Evolutionary conservation across 2,329 filamentous ascomycete species (phyloP).

Genomic region (Clathrospora elynae): DNA sequence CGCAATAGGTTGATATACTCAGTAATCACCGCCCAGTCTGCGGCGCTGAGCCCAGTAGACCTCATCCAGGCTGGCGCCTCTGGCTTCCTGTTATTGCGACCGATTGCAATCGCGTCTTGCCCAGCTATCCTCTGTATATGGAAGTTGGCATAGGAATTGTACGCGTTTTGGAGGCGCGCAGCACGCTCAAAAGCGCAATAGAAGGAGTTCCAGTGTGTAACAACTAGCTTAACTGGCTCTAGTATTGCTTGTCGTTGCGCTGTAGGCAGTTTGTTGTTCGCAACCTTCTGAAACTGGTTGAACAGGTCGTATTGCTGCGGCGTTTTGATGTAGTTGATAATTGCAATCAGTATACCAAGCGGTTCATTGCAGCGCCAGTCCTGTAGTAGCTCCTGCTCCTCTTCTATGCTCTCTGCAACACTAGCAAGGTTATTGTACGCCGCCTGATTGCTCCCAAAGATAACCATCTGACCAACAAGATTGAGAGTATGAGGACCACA

Average conservation of each 20-base stretch:
- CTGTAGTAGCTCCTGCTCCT: not conserved
- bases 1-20: slow-evolving; percentile 2
- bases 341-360: slow-evolving; percentile 1
- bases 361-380: not conserved
- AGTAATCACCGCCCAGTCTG: slow-evolving; percentile 4
- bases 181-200: not conserved
- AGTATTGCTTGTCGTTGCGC: not conserved
- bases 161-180: not conserved
- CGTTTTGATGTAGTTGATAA: slow-evolving; percentile 7
- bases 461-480: slow-evolving; percentile 4
- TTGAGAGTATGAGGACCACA: not conserved
- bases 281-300: not conserved
- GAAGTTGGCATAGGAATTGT: not conserved
- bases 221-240: slow-evolving; percentile 1
- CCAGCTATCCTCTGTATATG: no score
- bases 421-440: not conserved
- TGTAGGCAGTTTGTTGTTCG: slow-evolving; percentile 1
- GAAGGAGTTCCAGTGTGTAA: no score
- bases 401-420: not conserved
- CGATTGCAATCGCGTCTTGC: not conserved
- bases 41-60: slow-evolving; percentile 2
- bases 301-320: slow-evolving; percentile 3
- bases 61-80: slow-evolving; percentile 8
- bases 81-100: no score
- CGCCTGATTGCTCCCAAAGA: no score